A percentile compares a stretch with the other conserved stretches of the same genome.
Conservation (phyloP, 441 rosid genomes). For the Populus hybrid region DNA sequence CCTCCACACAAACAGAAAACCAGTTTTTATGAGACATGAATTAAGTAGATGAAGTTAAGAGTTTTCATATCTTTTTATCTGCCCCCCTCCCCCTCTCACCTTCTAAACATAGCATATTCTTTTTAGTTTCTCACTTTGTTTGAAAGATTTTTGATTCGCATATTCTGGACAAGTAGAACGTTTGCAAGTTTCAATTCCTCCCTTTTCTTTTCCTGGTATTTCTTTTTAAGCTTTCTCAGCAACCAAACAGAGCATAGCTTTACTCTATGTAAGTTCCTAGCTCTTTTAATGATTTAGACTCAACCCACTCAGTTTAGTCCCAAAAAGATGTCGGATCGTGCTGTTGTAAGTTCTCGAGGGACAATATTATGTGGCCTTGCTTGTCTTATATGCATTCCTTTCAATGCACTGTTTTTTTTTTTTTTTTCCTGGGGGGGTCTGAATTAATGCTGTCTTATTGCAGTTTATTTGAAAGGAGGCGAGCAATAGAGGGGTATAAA, state of each 20-base stretch:
- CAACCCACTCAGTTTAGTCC: neutral
- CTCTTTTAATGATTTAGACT: neutral
- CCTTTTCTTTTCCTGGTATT: neutral
- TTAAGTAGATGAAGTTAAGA: neutral
- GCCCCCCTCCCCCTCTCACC: conserved; percentile 8
- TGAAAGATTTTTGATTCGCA: neutral
- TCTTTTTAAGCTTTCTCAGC: conserved; percentile 23
- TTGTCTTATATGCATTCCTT: neutral
- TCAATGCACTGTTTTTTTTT: neutral
- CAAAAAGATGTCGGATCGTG: neutral
- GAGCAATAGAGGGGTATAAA: neutral
- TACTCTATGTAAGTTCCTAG: neutral
- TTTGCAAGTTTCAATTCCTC: neutral
- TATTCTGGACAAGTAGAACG: neutral
- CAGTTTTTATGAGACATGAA: neutral
- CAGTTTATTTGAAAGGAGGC: neutral
- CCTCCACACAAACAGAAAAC: neutral
- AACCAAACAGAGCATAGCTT: conserved; percentile 32
- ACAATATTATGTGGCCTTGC: neutral
- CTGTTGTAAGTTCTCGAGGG: neutral
- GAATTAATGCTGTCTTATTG: neutral
- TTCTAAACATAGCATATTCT: neutral
- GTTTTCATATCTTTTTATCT: neutral
- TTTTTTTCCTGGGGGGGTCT: neutral
- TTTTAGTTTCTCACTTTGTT: neutral